A percentile compares a stretch with the other conserved stretches of the same genome.
Evolutionary conservation across 306 rosid species (phyloP).

Genomic region (Cicer cuneatum): DNA sequence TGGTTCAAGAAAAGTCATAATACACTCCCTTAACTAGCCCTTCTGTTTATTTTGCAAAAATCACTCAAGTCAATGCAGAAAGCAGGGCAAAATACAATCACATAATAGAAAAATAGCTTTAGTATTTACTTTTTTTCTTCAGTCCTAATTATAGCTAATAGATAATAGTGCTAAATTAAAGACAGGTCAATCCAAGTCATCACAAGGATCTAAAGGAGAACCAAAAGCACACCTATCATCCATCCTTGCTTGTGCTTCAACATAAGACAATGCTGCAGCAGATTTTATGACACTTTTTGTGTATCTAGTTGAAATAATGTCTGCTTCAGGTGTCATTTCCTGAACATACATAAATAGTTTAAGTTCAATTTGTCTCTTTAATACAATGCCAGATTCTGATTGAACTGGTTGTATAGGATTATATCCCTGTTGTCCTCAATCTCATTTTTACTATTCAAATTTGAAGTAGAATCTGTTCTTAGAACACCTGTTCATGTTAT

Average conservation of each 20-base stretch:
- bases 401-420: too few species aligned
- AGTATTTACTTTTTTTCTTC: not conserved
- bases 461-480: too few species aligned
- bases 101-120: conserved; percentile 17
- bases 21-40: not conserved
- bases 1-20: conserved; percentile 17
- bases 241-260: conserved; percentile 99
- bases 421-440: too few species aligned
- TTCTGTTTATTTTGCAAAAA: conserved; percentile 6
- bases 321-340: conserved; percentile 98
- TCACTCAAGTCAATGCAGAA: conserved; percentile 6
- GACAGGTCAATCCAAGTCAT: conserved; percentile 14
- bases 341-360: conserved; percentile 51
- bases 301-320: conserved; percentile 74
- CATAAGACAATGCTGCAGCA: conserved; percentile 85
- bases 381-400: too few species aligned
- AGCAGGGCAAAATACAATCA: conserved; percentile 20
- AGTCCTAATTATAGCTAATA: conserved; percentile 13
- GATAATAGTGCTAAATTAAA: conserved; percentile 11
- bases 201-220: conserved; percentile 40
- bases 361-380: conserved; percentile 26
- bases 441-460: too few species aligned
- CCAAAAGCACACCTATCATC: conserved; percentile 80
- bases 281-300: conserved; percentile 93
- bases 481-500: too few species aligned